Base-by-base conservation (phyloP, 192 early-diverging fungal genomes). In the Geranomyces michiganensis region DNA sequence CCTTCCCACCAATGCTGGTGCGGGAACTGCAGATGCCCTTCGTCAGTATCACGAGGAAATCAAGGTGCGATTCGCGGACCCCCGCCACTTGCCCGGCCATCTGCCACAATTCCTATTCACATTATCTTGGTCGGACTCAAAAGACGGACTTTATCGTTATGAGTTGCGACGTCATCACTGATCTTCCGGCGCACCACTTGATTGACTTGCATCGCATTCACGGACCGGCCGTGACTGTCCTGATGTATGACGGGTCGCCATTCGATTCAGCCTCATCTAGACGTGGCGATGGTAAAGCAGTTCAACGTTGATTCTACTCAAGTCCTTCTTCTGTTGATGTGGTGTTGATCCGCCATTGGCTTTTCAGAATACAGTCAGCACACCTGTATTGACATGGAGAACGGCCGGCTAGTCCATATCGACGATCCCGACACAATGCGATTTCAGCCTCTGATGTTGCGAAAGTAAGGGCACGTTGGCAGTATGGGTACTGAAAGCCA, bases 71-170 rank as follows among this genome's bases (percentile, higher is more conserved):
- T n/a, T n/a, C n/a, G n/a, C n/a, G n/a, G n/a, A n/a, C n/a, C n/a
- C n/a, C n/a, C n/a, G n/a, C n/a, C n/a, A n/a, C n/a, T n/a, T n/a
- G n/a, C n/a, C n/a, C n/a, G n/a, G n/a, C n/a, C n/a, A n/a, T n/a
- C n/a, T n/a, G n/a, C n/a, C n/a, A n/a, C n/a, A n/a, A n/a, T n/a
- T n/a, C n/a, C n/a, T n/a, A n/a, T n/a, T n/a, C n/a, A 41, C 36
- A 41, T 41, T 10, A 41, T 3, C 36, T 41, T 10, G 10, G 3
- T 41, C 36, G 5, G 14, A 12, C 0, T 33, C 55, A 15, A 19
- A 24, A 82, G 92, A 88, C 81, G 44, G 94, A 97, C 75, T 94
- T 98, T 53, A 90, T 99, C 47, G 91, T 98, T 12, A 79, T 98
- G 49, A 87, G 90, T 60, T 97, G 94, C 77, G 97, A 99, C 79